A percentile compares a stretch with the other conserved stretches of the same genome.
phyloP scores from a whole-genome alignment of 2,329 filamentous ascomycete species.

The Aspergillus neoniger region DNA sequence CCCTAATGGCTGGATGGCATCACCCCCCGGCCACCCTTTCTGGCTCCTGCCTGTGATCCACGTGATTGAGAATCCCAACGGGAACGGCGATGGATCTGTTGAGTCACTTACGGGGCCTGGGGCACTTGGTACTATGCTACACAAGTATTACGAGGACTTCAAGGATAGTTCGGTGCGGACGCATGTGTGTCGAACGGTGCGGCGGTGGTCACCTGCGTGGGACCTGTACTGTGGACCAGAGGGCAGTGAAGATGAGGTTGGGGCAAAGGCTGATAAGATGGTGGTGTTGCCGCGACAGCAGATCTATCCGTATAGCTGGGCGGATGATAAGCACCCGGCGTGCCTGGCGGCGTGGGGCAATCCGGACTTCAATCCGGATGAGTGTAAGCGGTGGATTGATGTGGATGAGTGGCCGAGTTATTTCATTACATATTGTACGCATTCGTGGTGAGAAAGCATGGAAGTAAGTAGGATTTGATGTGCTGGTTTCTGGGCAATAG shows the following conservation, averaged over 20 bases:
- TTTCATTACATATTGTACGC: conserved; percentile 28
- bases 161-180: conserved; percentile 6
- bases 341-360: conserved; percentile 20
- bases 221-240: conserved; percentile 17
- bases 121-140: conserved; percentile 16
- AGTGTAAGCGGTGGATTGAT: conserved; percentile 21
- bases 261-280: conserved; percentile 2
- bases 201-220: conserved; percentile 13
- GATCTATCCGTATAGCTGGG: conserved; percentile 26
- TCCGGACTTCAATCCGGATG: conserved; percentile 21
- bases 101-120: conserved; percentile 22
- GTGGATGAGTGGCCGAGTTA: conserved; percentile 28
- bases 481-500: neutral
- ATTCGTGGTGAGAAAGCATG: conserved; percentile 20
- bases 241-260: neutral
- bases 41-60: conserved; percentile 23
- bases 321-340: conserved; percentile 17
- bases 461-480: neutral
- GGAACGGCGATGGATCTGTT: conserved; percentile 22
- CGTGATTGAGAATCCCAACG: conserved; percentile 21
- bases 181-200: conserved; percentile 15
- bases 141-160: conserved; percentile 15
- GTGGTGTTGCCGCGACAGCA: conserved; percentile 21
- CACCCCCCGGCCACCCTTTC: conserved; percentile 24
- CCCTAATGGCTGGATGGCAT: conserved; percentile 28